Conservation (phyloP, 306 rosid genomes). For the Medicago lupulina region DNA sequence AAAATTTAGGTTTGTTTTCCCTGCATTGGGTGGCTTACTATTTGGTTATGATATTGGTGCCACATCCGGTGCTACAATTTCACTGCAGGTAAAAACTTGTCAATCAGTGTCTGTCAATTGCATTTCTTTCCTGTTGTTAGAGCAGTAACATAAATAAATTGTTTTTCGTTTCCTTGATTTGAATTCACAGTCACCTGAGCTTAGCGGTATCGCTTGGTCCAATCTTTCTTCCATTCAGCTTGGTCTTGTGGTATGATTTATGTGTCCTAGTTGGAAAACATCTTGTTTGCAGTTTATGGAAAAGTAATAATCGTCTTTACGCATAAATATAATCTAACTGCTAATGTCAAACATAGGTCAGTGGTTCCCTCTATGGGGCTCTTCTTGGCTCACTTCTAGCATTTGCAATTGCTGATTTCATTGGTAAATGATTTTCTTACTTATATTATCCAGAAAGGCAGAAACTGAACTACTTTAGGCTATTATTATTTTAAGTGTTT, state of each 20-base stretch:
- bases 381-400: conserved; percentile 86
- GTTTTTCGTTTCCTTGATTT: conserved; percentile 35
- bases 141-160: conserved; percentile 3
- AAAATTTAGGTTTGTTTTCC: conserved; percentile 81
- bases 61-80: conserved; percentile 90
- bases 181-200: conserved; percentile 82
- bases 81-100: conserved; percentile 72
- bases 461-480: conserved; percentile 32
- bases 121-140: neutral
- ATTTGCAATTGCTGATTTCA: conserved; percentile 82
- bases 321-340: conserved; percentile 23
- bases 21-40: conserved; percentile 96
- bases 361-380: conserved; percentile 97
- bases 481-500: conserved; percentile 33
- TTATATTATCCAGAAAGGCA: conserved; percentile 33
- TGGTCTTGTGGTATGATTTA: conserved; percentile 86
- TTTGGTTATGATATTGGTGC: conserved; percentile 98
- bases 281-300: conserved; percentile 28
- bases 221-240: conserved; percentile 82
- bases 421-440: conserved; percentile 60
- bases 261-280: conserved; percentile 20
- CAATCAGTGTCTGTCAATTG: conserved; percentile 24
- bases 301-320: conserved; percentile 20
- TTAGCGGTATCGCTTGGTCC: conserved; percentile 85
- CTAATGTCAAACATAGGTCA: conserved; percentile 59